Evolutionary conservation across 208 protist species (phyloP).

Genomic region (Trypanosoma conorhini): DNA sequence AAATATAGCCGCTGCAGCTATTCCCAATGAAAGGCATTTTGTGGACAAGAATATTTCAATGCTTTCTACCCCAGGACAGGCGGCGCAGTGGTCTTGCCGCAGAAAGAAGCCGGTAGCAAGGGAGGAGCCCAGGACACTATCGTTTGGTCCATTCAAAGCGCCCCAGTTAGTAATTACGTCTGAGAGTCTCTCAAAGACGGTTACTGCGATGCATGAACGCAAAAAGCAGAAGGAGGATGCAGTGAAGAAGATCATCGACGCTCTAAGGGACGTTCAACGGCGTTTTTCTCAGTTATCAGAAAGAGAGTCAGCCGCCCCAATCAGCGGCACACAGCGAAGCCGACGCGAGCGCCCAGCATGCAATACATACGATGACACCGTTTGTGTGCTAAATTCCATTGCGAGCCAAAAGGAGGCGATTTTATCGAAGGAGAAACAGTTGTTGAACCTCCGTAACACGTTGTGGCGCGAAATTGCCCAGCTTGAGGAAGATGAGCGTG

Average conservation of each 20-base stretch:
- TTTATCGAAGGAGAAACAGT: conserved; percentile 1
- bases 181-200: background rate
- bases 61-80: background rate
- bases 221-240: conserved; percentile 21
- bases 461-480: conserved; percentile 25
- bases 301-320: background rate
- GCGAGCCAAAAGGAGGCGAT: conserved; percentile 17
- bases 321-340: background rate
- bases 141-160: conserved; percentile 14
- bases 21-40: background rate
- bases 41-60: background rate
- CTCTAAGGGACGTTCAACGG: conserved; percentile 10
- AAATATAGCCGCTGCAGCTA: background rate
- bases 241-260: conserved; percentile 7
- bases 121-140: background rate
- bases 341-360: background rate
- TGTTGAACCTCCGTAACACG: conserved; percentile 19
- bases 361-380: background rate
- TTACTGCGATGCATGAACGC: conserved; percentile 14
- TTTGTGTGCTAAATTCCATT: conserved; percentile 7
- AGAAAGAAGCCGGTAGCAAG: background rate
- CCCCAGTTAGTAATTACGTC: background rate
- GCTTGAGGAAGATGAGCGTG: conserved; percentile 24
- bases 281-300: conserved; percentile 10
- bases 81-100: background rate